Evolutionary conservation across 371 early-diverging fungal species (phyloP).

Genomic region (Ordospora pajunii): DNA sequence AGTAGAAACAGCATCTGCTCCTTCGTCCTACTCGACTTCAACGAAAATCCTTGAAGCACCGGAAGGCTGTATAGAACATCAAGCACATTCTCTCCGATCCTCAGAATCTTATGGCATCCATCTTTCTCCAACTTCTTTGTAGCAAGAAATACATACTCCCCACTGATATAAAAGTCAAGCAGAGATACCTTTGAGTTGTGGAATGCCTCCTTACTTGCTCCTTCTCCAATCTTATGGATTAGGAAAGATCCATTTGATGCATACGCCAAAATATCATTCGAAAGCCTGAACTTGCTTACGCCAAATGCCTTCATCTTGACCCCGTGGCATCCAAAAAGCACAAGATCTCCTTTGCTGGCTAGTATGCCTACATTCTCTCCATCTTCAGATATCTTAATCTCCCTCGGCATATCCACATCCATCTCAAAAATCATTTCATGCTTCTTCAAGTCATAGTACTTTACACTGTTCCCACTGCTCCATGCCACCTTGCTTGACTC

Average conservation of each 20-base stretch:
- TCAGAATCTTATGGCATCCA: not conserved
- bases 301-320: not conserved
- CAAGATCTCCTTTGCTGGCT: conserved; percentile 14
- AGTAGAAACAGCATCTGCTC: conserved; percentile 15
- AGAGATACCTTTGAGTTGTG: not conserved
- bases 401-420: conserved; percentile 28
- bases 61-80: not conserved
- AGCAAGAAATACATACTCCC: conserved; percentile 2
- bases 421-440: not conserved
- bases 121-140: conserved; percentile 16
- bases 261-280: conserved; percentile 35
- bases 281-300: conserved; percentile 28
- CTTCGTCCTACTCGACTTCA: not conserved
- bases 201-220: not conserved
- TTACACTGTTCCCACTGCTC: not conserved
- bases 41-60: not conserved
- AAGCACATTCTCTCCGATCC: not conserved
- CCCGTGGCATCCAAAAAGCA: conserved; percentile 6
- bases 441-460: conserved; percentile 24
- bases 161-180: not conserved
- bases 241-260: conserved; percentile 12
- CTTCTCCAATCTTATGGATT: not conserved
- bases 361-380: conserved; percentile 24
- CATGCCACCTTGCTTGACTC: conserved; percentile 42
- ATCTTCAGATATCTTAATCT: conserved; percentile 46